Base-by-base conservation (phyloP, 208 protist species). In the Trypanosoma caninum region DNA sequence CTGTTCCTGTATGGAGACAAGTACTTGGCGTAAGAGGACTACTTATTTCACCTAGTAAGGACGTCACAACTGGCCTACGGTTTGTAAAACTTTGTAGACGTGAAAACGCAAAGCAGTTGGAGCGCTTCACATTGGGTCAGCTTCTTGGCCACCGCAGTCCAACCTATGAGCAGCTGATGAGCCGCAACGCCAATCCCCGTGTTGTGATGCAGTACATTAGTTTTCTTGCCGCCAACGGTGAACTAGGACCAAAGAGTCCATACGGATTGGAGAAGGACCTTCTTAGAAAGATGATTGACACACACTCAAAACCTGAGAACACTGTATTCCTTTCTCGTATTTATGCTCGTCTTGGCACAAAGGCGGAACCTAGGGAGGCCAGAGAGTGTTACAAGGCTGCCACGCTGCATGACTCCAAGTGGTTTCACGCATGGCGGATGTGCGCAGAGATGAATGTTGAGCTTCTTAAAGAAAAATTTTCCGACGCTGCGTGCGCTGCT, bases 31-130 rank as follows among this genome's bases (percentile, higher is more conserved):
- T 99, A 6, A 89, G 97, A 6, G 80, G 84, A 2, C 76, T 99
- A 2, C 90, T 98, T 14, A 78, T 98, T 27, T 41, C 77, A 7
- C 95, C 96, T 11, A 51, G 84, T 22, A 63, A 99, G 35, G 93
- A 99, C 46, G 66, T 93, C 16, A 88, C 97, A 44, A 94, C 84
- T 18, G 97, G 97, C 70, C 80, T 99, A n/a, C 98, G 99, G 37
- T 99, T 99, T 80, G 89, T 97, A 22, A 86, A 93, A 40, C 82
- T 99, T 6, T 98, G 96, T 68, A 69, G 95, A 16, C 82, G 82
- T 46, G 82, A 90, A 44, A 82, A 86, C 46, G 74, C 80, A 34
- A 78, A 69, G 46, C 82, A 88, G 45, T 54, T 90, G 40, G 82
- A 93, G 38, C 80, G 85, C 23, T 93, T 93, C 37, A 89, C 84